Evolutionary conservation across 2,329 filamentous ascomycete species (phyloP), one percentile per base, ranked within the genome.

Genomic region (Cyanodermella asteris): DNA sequence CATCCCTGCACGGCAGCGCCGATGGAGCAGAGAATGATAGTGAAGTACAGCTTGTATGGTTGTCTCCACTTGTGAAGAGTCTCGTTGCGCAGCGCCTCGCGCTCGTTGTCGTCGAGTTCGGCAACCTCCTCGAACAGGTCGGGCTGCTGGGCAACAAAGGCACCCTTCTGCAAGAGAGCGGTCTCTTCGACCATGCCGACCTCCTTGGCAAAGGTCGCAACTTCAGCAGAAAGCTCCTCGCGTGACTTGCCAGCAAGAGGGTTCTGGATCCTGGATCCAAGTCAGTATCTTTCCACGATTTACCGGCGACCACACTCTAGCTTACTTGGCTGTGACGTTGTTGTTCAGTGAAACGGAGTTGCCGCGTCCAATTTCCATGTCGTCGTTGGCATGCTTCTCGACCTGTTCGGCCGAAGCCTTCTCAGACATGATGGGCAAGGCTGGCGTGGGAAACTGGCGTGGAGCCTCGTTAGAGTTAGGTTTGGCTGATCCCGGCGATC

Each of bases 1-100:
- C 56, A 60, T 16, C 51, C 50, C 28, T 64, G 59, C 1, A 61
- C 53, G 6, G 56, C 55, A 25, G 57, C 56, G 20, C 53, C 59
- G 22, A 63, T 48, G 2, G 56, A 60, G 36, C 55, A 59, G 10
- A 61, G 45, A 20, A 56, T 49, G 32, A 63, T 56, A 6, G 55
- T 59, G 28, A 54, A 49, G 36, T 61, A 61, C 6, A 63, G 43
- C 9, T 48, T 31, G 22, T 31, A 34, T 3, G 59, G 56, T 31
- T 61, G 57, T 7, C 46, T 47, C 57, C 59, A 62, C 30, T 54
- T 53, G 34, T 59, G 52, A 11, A 45, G 37, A 15, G 50, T 41
- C 34, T 62, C 58, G 13, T 51, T 40, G n/a, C 44, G 44, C 16
- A 61, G 47, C 5, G 45, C 47, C 5, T 45, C 39, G 13, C 44